Conservation (phyloP, 148 eudicot genomes). For the Arctostaphylos glauca region DNA sequence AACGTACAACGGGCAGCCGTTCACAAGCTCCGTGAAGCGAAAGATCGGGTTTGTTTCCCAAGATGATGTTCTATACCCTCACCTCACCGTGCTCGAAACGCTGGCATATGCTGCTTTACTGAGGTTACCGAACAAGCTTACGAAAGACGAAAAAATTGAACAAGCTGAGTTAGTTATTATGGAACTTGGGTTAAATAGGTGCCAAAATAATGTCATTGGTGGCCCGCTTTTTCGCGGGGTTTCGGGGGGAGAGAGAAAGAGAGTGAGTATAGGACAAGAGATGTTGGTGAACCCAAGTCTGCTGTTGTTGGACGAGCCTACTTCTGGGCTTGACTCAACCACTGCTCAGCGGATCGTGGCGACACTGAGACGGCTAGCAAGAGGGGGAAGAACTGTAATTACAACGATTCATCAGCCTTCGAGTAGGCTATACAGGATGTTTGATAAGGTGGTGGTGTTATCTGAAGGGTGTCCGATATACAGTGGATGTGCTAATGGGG, state of each 20-base stretch:
- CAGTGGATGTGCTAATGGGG: slow-evolving; percentile 44
- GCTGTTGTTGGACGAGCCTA: slow-evolving; percentile 79
- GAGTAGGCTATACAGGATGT: slow-evolving; percentile 61
- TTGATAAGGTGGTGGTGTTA: slow-evolving; percentile 73
- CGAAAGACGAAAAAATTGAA: slow-evolving; percentile 45
- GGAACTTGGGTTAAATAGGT: slow-evolving; percentile 58
- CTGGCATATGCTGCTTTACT: slow-evolving; percentile 61
- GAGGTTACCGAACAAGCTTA: slow-evolving; percentile 50
- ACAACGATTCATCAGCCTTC: slow-evolving; percentile 89
- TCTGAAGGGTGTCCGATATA: slow-evolving; percentile 70
- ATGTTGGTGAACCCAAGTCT: slow-evolving; percentile 83
- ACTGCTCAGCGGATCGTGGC: slow-evolving; percentile 67
- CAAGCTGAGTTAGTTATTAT: slow-evolving; percentile 51
- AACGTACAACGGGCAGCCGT: slow-evolving; percentile 63
- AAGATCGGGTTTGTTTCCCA: slow-evolving; percentile 78
- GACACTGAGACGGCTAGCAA: slow-evolving; percentile 57
- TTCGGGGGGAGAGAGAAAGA: slow-evolving; percentile 83
- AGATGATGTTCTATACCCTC: slow-evolving; percentile 76
- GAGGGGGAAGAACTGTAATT: slow-evolving; percentile 65
- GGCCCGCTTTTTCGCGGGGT: slow-evolving; percentile 62
- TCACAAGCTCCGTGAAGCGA: slow-evolving; percentile 54
- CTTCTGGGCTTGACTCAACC: slow-evolving; percentile 88
- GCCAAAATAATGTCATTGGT: slow-evolving; percentile 59
- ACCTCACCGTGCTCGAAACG: slow-evolving; percentile 74
- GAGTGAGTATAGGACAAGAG: slow-evolving; percentile 85